A percentile compares a stretch with the other conserved stretches of the same genome.
These are phyloP conservation scores for Fusarium graminum DNA, from an alignment of 2,329 filamentous ascomycete species.

Conservation along the genomic window DNA sequence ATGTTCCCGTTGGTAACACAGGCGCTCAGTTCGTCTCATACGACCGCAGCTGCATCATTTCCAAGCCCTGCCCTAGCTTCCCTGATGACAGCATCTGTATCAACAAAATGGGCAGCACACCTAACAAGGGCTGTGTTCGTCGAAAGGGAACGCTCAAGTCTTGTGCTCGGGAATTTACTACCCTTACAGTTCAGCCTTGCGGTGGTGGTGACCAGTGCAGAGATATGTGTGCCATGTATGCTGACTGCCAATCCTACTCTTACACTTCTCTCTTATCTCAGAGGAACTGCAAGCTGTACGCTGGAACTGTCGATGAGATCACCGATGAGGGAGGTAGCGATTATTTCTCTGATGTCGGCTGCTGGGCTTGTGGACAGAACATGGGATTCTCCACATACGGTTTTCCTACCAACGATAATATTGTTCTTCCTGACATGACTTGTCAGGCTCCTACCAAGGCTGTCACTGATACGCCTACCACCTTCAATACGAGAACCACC, in stretches of 20 bases:
- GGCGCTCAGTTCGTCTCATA: conserved; percentile 12
- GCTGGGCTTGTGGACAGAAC: conserved; percentile 21
- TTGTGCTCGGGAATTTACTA: conserved; percentile 2
- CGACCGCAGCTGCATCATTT: conserved; percentile 13
- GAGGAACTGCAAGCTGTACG: not conserved
- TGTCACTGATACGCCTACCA: not conserved
- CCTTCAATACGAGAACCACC: not conserved
- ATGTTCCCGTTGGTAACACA: conserved; percentile 1
- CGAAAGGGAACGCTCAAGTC: conserved; percentile 17
- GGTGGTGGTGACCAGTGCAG: conserved; percentile 9
- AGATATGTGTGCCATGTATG: conserved; percentile 17
- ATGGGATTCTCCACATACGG: conserved; percentile 15
- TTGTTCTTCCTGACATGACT: not conserved
- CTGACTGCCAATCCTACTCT: conserved; percentile 13
- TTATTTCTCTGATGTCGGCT: conserved; percentile 14
- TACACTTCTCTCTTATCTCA: conserved; percentile 1
- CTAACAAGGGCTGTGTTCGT: conserved; percentile 5
- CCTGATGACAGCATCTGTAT: conserved; percentile 7
- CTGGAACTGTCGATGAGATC: conserved; percentile 6
- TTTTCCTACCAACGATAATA: not conserved
- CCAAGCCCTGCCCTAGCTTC: not conserved
- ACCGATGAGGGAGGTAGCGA: not conserved
- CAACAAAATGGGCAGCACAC: conserved; percentile 14
- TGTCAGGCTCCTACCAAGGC: not conserved
- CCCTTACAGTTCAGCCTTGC: conserved; percentile 4